These are phyloP conservation scores for Leishmania gerbilli DNA, from an alignment of 208 protist species.

Conservation along the genomic window DNA sequence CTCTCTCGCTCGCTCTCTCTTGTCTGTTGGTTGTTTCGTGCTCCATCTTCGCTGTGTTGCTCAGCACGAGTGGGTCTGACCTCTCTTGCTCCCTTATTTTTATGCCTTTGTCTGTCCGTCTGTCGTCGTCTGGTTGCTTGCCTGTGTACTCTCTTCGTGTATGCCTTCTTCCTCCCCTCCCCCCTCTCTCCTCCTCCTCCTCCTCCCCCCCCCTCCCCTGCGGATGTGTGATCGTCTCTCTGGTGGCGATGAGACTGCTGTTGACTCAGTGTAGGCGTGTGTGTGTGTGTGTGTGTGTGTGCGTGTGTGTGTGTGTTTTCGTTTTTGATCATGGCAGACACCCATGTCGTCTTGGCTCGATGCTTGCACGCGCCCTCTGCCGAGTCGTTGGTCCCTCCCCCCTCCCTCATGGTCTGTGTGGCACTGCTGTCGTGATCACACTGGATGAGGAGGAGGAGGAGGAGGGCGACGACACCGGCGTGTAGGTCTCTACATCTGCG, in stretches of 20 bases:
- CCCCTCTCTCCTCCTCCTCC: neutral
- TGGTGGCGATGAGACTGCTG: too few species aligned
- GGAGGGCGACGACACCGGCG: neutral
- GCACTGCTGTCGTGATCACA: too few species aligned
- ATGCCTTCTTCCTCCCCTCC: neutral
- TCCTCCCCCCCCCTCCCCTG: neutral
- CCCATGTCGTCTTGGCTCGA: neutral
- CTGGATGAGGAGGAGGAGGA: neutral
- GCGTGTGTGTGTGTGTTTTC: neutral
- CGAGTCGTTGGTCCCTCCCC: conserved; percentile 13
- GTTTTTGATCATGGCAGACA: neutral
- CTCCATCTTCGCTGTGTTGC: too few species aligned
- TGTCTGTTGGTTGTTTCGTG: too few species aligned
- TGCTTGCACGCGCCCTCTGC: neutral
- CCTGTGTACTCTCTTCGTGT: neutral
- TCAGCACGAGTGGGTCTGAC: neutral
- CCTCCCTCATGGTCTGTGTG: neutral
- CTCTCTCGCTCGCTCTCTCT: too few species aligned
- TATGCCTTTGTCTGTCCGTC: too few species aligned
- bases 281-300: neutral
- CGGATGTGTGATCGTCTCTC: neutral
- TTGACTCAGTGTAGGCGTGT: neutral
- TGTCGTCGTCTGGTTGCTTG: too few species aligned
- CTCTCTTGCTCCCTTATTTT: neutral
- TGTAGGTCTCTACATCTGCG: neutral